Base-by-base conservation (phyloP, 1,284 basidiomycete genomes). In the Rhodotorula mucilaginosa region DNA sequence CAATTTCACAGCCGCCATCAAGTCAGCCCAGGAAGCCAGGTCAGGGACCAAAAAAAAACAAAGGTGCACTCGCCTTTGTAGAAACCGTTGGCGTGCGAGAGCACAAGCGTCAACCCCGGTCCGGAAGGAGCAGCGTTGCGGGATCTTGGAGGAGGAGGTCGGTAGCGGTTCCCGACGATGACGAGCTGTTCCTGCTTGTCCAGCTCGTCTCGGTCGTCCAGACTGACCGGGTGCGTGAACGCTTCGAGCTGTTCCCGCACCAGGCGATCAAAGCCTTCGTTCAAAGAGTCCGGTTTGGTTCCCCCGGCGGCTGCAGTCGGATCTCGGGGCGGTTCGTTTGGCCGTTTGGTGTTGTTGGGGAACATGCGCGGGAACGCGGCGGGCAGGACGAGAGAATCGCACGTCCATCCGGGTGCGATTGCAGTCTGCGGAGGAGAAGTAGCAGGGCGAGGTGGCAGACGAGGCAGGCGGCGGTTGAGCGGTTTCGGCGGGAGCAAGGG, bases 81-180 rank as follows among this genome's bases (percentile, higher is more conserved):
- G 76, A 93, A 88, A 13, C 92, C 91, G 80, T 90, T 93, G 2
- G 90, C 91, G 78, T 93, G 91, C 13, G 86, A 85, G 58, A 90
- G 82, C 71, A 93, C 85, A 52, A 93, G 81, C 0, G 90, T 92
- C 51, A 89, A 44, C 3, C 65, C 73, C 18, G 48, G 60, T 44
- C 46, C 56, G 23, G 56, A 31, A 21, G 56, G 10, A 34, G 7
- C 48, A 49, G 18, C 61, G 49, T 51, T 58, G 39, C 31, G 8
- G 15, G 5, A 26, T 26, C 26, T 26, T 26, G 26, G 46, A 19
- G n/a, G 19, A 29, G 26, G 31, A 0, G 63, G 70, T 0, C 65
- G 48, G 31, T 76, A 76, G 34, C 73, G 64, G 47, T 73, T 74
- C 2, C 69, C 75, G 10, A 65, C 67, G 12, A 74, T 29, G 13